Percentiles rank a stretch among this genome's conserved stretches.
Evolutionary conservation across 495 filamentous ascomycete genomes (phyloP).

Genomic region (Penicillium waksmanii): DNA sequence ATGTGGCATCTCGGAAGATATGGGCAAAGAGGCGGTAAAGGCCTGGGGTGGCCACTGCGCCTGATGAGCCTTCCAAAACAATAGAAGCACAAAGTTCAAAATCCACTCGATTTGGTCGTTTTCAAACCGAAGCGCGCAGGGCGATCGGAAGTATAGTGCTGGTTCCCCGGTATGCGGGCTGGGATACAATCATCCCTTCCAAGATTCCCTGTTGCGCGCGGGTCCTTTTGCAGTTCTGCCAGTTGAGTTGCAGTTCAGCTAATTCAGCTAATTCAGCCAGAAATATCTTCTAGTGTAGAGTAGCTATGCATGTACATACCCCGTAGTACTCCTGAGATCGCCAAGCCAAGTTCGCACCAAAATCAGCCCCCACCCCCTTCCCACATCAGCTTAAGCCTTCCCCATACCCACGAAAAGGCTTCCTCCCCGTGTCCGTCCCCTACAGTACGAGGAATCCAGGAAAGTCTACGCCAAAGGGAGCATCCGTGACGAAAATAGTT

Average conservation of each 20-base stretch:
- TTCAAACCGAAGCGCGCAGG: conserved; percentile 6
- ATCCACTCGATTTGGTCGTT: not conserved
- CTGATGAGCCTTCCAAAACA: conserved; percentile 13
- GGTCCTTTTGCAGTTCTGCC: not conserved
- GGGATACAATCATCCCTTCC: conserved; percentile 23
- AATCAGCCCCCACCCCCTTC: no score
- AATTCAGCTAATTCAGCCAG: conserved; percentile 4
- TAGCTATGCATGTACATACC: not conserved
- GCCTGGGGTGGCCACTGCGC: conserved; percentile 12
- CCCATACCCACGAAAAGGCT: no score
- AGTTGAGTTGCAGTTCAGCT: not conserved
- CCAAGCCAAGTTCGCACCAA: no score
- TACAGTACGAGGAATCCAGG: not conserved
- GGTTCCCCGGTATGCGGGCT: conserved; percentile 34
- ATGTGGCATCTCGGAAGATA: conserved; percentile 32
- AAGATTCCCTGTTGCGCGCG: conserved; percentile 23
- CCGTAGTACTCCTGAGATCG: no score
- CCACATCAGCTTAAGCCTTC: no score
- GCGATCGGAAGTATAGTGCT: conserved; percentile 19
- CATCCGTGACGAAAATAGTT: conserved; percentile 33
- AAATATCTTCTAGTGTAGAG: conserved; percentile 7
- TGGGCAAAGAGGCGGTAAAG: conserved; percentile 27
- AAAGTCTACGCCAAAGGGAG: conserved; percentile 6
- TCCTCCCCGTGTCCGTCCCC: no score
- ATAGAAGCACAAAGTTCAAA: not conserved